Evolutionary conservation across 371 early-diverging fungal species (phyloP).

Genomic region (Mortierella sp.): DNA sequence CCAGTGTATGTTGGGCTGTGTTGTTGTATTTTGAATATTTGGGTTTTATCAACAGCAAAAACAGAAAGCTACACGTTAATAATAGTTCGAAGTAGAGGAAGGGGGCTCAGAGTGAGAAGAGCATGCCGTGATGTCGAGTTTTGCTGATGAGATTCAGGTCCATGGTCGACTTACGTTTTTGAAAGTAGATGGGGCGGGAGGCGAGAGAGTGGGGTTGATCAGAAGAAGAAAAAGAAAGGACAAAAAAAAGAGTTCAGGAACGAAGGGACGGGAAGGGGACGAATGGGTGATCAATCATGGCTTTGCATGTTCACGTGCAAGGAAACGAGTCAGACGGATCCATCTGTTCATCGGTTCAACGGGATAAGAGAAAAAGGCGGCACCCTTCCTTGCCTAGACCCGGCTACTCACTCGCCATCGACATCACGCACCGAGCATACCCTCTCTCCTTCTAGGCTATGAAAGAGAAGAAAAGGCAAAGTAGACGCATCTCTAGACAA

Average conservation of each 20-base stretch:
- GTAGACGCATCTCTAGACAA: neutral
- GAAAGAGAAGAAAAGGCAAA: neutral
- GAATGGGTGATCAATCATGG: neutral
- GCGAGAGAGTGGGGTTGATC: neutral
- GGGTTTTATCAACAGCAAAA: neutral
- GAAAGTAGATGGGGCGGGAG: neutral
- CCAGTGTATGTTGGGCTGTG: neutral
- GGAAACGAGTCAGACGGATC: neutral
- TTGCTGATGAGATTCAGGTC: neutral
- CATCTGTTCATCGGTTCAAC: too few species aligned
- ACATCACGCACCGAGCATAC: too few species aligned
- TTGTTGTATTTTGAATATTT: slow-evolving; percentile 1
- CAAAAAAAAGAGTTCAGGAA: neutral
- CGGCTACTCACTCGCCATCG: neutral
- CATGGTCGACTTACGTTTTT: slow-evolving; percentile 8
- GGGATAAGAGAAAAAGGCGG: too few species aligned
- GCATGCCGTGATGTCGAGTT: too few species aligned
- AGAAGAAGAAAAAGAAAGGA: neutral
- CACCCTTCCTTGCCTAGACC: neutral
- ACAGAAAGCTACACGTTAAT: neutral
- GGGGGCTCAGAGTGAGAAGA: neutral
- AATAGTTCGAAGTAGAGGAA: neutral
- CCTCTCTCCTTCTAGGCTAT: neutral
- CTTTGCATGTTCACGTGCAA: slow-evolving; percentile 4
- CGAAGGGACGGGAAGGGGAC: neutral